These are phyloP conservation scores for Mycena kentingensis DNA, from an alignment of 768 basidiomycete genomes.

Conservation along the genomic window DNA sequence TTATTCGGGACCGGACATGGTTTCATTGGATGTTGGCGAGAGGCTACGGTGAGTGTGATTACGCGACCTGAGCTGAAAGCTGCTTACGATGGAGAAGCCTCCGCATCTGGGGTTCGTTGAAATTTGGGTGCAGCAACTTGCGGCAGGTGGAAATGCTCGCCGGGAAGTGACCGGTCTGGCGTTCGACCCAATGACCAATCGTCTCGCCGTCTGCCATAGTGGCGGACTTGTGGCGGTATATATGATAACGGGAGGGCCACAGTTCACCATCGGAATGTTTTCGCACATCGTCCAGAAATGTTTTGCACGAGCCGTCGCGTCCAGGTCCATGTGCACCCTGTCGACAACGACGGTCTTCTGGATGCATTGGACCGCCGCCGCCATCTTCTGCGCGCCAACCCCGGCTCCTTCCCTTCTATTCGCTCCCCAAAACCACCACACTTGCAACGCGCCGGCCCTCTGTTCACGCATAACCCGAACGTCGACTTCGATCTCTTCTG, in stretches of 20 bases:
- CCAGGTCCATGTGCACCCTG: no score
- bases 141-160: background rate
- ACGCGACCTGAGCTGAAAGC: background rate
- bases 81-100: no score
- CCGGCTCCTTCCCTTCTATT: no score
- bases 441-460: no score
- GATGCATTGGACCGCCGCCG: no score
- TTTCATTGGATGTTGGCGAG: constrained; percentile 2
- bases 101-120: background rate
- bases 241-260: background rate
- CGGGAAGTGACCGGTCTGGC: background rate
- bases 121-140: background rate
- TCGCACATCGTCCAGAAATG: background rate
- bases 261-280: background rate
- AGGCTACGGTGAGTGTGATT: background rate
- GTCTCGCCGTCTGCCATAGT: background rate
- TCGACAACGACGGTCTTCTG: no score
- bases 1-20: constrained; percentile 1
- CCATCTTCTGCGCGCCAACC: no score
- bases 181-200: constrained; percentile 1
- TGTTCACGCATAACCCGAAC: no score
- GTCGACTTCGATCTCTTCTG: no score
- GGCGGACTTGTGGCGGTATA: background rate
- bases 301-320: no score
- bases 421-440: no score